These are phyloP conservation scores for Hibiscus syriacus DNA, from an alignment of 345 rosid genomes.

Conservation along the genomic window DNA sequence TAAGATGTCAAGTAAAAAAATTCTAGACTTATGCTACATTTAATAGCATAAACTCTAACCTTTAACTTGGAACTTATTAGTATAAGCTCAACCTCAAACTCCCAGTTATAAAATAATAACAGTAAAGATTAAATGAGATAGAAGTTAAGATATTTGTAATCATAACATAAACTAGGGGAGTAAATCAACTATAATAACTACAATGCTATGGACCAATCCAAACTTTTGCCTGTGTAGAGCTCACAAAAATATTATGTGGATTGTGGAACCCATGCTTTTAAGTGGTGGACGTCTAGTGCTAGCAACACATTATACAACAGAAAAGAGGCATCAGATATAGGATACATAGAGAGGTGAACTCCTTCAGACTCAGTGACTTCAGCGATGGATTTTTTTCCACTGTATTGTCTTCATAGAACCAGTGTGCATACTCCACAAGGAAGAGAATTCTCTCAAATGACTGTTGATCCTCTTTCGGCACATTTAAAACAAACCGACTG, in stretches of 20 bases:
- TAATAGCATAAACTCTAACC: not conserved
- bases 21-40: not conserved
- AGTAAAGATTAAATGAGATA: not conserved
- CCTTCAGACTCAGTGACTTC: slow-evolving; percentile 78
- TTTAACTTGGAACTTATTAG: too few relatives aligned
- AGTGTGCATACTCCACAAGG: slow-evolving; percentile 93
- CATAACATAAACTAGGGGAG: not conserved
- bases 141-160: not conserved
- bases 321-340: slow-evolving; percentile 12
- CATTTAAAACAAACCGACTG: slow-evolving; percentile 97
- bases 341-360: slow-evolving; percentile 90
- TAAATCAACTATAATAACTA: too few relatives aligned
- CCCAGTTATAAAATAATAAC: too few relatives aligned
- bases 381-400: slow-evolving; percentile 90
- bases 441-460: slow-evolving; percentile 95
- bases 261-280: too few relatives aligned
- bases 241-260: too few relatives aligned
- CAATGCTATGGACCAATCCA: too few relatives aligned
- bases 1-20: not conserved
- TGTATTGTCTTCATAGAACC: slow-evolving; percentile 95
- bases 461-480: slow-evolving; percentile 94
- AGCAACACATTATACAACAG: not conserved
- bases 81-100: too few relatives aligned
- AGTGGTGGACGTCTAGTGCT: not conserved
- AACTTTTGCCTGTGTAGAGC: too few relatives aligned